Evolutionary conservation across 1,139 yeast genomes (phyloP).

Genomic region (Kodamaea suecica): DNA sequence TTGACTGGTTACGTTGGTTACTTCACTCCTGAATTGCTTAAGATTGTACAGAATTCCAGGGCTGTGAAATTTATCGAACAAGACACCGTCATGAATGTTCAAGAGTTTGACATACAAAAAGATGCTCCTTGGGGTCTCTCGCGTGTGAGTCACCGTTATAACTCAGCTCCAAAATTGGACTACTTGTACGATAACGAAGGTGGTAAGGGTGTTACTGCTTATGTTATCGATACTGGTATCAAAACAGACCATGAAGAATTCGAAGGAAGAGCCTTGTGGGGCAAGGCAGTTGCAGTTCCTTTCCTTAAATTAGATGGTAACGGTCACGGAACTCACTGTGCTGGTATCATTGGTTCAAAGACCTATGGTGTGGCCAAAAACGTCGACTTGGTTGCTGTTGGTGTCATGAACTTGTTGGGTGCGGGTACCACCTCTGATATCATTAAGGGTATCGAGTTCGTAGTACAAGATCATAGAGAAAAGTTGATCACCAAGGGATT

Average conservation of each 20-base stretch:
- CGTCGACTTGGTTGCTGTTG: constrained; percentile 41
- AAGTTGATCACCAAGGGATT: constrained; percentile 34
- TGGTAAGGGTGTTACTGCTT: constrained; percentile 44
- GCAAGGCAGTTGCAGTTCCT: constrained; percentile 38
- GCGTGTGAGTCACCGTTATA: constrained; percentile 31
- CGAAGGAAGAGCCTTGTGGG: constrained; percentile 44
- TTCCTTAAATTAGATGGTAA: constrained; percentile 36
- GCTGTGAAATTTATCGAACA: constrained; percentile 36
- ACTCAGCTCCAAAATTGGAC: constrained; percentile 14
- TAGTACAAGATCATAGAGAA: constrained; percentile 35
- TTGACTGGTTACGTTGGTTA: constrained; percentile 35
- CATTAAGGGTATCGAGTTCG: constrained; percentile 44
- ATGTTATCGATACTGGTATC: constrained; percentile 45
- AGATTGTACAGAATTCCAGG: constrained; percentile 26
- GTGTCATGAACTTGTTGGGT: constrained; percentile 41
- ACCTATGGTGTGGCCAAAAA: constrained; percentile 44
- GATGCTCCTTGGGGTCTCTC: constrained; percentile 45
- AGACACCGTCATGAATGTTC: constrained; percentile 31
- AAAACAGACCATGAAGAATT: constrained; percentile 40
- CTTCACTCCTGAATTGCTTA: constrained; percentile 28
- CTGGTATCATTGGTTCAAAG: constrained; percentile 44
- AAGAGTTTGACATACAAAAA: constrained; percentile 36
- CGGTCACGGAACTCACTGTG: constrained; percentile 47
- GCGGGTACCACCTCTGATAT: constrained; percentile 42
- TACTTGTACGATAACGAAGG: constrained; percentile 39